These are phyloP conservation scores for Euptelea pleiosperma DNA, from an alignment of 164 flowering plant genomes.

Conservation along the genomic window DNA sequence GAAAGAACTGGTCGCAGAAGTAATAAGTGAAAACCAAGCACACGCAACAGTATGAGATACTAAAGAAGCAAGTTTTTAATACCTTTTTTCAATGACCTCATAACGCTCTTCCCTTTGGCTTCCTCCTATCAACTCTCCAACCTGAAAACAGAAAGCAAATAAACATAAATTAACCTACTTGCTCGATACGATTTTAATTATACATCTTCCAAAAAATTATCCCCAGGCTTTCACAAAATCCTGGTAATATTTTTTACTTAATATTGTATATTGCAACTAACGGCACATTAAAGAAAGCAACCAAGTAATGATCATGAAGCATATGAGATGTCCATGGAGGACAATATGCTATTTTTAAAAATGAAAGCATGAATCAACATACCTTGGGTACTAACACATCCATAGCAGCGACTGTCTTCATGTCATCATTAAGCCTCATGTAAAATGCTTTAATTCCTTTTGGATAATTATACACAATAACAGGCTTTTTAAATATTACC, in stretches of 20 bases:
- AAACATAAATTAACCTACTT: neutral
- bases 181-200: neutral
- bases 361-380: neutral
- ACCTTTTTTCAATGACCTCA: slow-evolving; percentile 69
- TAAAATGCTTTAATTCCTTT: slow-evolving; percentile 92
- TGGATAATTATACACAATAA: slow-evolving; percentile 91
- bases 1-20: too few species aligned
- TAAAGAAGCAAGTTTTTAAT: neutral
- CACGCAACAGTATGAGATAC: neutral
- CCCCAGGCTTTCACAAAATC: too few species aligned
- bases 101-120: slow-evolving; percentile 95
- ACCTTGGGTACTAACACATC: slow-evolving; percentile 98
- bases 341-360: neutral
- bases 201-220: neutral
- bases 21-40: too few species aligned
- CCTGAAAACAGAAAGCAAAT: slow-evolving; percentile 36
- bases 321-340: too few species aligned
- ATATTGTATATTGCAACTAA: too few species aligned
- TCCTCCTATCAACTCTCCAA: slow-evolving; percentile 90
- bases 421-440: slow-evolving; percentile 91
- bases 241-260: too few species aligned
- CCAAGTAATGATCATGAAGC: too few species aligned
- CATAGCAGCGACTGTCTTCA: slow-evolving; percentile 94
- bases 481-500: slow-evolving; percentile 73
- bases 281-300: too few species aligned